Conservation (phyloP, 1,284 basidiomycete species). For the Coriolopsis trogii region DNA sequence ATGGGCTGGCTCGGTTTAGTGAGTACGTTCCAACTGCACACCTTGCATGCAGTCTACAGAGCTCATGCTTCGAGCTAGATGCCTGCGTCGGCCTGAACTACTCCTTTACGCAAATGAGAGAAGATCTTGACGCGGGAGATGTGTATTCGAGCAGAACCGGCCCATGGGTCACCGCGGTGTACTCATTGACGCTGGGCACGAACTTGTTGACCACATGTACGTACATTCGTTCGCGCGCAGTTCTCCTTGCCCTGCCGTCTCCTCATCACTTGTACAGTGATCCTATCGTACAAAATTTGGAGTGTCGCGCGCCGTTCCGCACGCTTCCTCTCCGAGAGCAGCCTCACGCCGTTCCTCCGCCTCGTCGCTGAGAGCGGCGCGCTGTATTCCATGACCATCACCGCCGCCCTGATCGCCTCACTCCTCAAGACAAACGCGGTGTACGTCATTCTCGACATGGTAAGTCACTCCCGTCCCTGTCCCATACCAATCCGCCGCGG, state of each 20-base stretch:
- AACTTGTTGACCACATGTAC: slow-evolving; percentile 35
- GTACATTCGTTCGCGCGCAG: no score
- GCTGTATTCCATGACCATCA: slow-evolving; percentile 35
- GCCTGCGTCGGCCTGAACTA: slow-evolving; percentile 9
- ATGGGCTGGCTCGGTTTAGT: slow-evolving; percentile 30
- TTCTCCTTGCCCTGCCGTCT: background rate
- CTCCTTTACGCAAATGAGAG: background rate
- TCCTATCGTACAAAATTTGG: slow-evolving; percentile 32
- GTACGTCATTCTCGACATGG: slow-evolving; percentile 36
- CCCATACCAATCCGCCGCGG: no score
- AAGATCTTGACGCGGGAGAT: slow-evolving; percentile 10
- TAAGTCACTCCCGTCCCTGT: slow-evolving; percentile 7
- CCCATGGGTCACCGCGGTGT: slow-evolving; percentile 34
- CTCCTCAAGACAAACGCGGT: slow-evolving; percentile 29
- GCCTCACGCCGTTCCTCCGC: slow-evolving; percentile 30
- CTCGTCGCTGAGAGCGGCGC: slow-evolving; percentile 36
- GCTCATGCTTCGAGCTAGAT: background rate
- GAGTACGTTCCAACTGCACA: slow-evolving; percentile 7
- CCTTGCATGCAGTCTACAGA: background rate
- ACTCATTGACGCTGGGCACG: slow-evolving; percentile 30
- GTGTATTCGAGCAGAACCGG: slow-evolving; percentile 20
- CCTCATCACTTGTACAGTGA: slow-evolving; percentile 10
- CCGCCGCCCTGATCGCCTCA: slow-evolving; percentile 34
- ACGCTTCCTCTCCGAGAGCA: slow-evolving; percentile 8
- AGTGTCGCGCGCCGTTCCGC: slow-evolving; percentile 20